phyloP scores from a whole-genome alignment of 2,329 filamentous ascomycete species.

The Epichloe bromicola region DNA sequence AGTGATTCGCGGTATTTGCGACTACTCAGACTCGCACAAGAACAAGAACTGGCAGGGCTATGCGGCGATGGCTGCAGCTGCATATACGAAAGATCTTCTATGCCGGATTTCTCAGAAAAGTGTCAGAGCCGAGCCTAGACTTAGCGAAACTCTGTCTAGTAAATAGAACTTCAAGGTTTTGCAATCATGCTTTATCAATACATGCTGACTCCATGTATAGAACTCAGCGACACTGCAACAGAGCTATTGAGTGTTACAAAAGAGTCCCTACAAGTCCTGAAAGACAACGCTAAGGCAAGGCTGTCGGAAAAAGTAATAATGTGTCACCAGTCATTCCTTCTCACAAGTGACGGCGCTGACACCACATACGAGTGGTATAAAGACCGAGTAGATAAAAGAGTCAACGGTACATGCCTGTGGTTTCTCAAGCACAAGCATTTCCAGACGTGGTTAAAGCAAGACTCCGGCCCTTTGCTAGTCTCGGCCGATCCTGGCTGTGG shows the following conservation, averaged over 20 bases:
- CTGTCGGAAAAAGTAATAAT: too few species aligned
- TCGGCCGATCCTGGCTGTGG: slow-evolving; percentile 25
- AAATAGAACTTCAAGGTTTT: too few species aligned
- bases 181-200: too few species aligned
- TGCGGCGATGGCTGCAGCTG: slow-evolving; percentile 18
- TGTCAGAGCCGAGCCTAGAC: too few species aligned
- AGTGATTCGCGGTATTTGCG: slow-evolving; percentile 22
- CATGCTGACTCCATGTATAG: too few species aligned
- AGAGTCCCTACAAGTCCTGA: rapidly evolving
- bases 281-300: too few species aligned
- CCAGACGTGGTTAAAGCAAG: slow-evolving; percentile 15
- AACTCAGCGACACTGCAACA: too few species aligned
- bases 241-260: too few species aligned
- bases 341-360: not conserved
- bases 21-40: slow-evolving; percentile 23
- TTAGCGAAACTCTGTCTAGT: too few species aligned
- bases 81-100: slow-evolving; percentile 16
- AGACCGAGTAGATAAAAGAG: not conserved
- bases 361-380: slow-evolving; percentile 20
- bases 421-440: slow-evolving; percentile 19
- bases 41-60: slow-evolving; percentile 19
- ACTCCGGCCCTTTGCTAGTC: slow-evolving; percentile 19
- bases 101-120: not conserved
- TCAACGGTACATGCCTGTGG: slow-evolving; percentile 20
- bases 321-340: not conserved